These are phyloP conservation scores for Tillandsia leiboldiana DNA, from an alignment of 176 grass and related monocot genomes.

Conservation along the genomic window DNA sequence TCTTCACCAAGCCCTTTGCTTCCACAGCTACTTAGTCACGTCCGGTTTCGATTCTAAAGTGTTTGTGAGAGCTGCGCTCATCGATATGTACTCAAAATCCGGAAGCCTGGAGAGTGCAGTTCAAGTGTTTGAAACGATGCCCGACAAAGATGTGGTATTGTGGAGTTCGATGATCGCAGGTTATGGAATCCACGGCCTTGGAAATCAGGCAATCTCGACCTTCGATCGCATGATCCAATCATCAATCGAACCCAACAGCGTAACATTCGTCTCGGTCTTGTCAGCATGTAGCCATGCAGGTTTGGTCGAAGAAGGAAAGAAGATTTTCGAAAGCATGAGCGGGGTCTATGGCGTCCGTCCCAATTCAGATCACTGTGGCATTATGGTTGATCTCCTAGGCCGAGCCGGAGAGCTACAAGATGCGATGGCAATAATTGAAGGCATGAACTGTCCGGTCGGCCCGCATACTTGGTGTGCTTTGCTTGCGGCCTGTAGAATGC, in stretches of 20 bases:
- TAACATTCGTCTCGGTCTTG: conserved; percentile 43
- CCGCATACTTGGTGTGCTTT: conserved; percentile 54
- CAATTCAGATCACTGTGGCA: conserved; percentile 31
- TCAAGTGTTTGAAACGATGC: conserved; percentile 29
- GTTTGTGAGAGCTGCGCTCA: conserved; percentile 43
- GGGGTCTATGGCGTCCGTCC: conserved; percentile 32
- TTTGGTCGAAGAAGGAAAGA: conserved; percentile 38
- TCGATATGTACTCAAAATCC: conserved; percentile 56
- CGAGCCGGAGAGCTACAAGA: conserved; percentile 39
- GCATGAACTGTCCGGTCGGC: conserved; percentile 22
- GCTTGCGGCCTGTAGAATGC: conserved; percentile 50
- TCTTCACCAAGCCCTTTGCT: conserved; percentile 32
- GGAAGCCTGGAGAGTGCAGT: conserved; percentile 39
- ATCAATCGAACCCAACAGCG: conserved; percentile 34
- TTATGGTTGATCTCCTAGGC: conserved; percentile 61
- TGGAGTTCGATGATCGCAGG: conserved; percentile 66
- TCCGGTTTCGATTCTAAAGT: conserved; percentile 41
- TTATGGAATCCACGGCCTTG: conserved; percentile 67
- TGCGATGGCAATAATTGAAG: conserved; percentile 26
- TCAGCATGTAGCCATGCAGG: conserved; percentile 68
- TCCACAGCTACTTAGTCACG: conserved; percentile 51
- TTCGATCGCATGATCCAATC: conserved; percentile 46
- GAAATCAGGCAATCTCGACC: conserved; percentile 31
- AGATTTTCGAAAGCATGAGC: conserved; percentile 52
- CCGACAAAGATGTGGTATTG: conserved; percentile 46